phyloP scores from a whole-genome alignment of 148 eudicot species.

The Amaranthus palmeri region DNA sequence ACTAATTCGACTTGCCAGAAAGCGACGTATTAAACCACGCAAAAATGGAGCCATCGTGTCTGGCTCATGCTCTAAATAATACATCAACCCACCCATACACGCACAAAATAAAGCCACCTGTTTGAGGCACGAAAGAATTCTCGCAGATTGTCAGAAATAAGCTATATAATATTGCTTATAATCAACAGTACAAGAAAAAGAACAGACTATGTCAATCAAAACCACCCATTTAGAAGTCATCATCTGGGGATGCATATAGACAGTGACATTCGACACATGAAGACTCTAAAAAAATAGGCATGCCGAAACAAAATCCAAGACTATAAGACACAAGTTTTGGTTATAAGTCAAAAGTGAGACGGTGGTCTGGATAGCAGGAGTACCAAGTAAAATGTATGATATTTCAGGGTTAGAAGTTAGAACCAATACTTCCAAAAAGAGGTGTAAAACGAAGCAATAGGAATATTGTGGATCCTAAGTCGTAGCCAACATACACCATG shows the following conservation, averaged over 20 bases:
- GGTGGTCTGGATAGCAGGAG: neutral
- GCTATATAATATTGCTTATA: neutral
- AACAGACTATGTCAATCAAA: neutral
- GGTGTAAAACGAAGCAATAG: neutral
- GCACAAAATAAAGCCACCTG: slow-evolving; percentile 93
- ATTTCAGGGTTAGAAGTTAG: neutral
- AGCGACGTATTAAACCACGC: slow-evolving; percentile 79
- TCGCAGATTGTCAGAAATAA: neutral
- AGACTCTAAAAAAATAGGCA: neutral
- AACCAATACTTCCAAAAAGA: neutral
- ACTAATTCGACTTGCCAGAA: slow-evolving; percentile 85
- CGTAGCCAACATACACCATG: neutral
- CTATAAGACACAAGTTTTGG: neutral
- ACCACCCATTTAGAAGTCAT: neutral
- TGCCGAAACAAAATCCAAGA: neutral
- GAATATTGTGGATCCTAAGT: neutral
- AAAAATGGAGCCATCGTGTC: slow-evolving; percentile 95
- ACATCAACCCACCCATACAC: slow-evolving; percentile 96
- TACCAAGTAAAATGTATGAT: neutral
- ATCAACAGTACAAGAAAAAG: neutral
- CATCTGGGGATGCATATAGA: neutral
- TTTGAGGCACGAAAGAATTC: neutral
- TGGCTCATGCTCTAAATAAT: slow-evolving; percentile 86
- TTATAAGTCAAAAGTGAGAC: neutral
- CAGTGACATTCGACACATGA: neutral